Evolutionary conservation across 2,329 filamentous ascomycete species (phyloP).

Genomic region (Penicillium sp.): DNA sequence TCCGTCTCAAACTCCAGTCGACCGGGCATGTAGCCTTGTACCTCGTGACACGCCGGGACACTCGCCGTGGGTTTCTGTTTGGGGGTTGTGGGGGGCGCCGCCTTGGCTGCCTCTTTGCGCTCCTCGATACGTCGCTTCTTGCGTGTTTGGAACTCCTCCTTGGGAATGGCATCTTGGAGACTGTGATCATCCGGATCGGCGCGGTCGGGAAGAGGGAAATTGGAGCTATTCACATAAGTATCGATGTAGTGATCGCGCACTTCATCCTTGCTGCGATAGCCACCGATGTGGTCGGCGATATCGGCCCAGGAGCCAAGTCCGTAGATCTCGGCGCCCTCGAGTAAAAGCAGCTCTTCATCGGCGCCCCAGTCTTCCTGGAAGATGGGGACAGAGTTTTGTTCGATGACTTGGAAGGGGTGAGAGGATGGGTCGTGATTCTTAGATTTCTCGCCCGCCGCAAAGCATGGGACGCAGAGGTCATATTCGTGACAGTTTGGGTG

Average conservation of each 20-base stretch:
- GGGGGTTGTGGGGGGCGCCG: constrained; percentile 76
- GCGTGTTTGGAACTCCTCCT: constrained; percentile 87
- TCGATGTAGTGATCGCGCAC: constrained; percentile 91
- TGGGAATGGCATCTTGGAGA: constrained; percentile 74
- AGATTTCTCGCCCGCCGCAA: constrained; percentile 75
- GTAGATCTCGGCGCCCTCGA: constrained; percentile 95
- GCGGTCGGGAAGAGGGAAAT: constrained; percentile 82
- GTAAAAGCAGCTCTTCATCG: constrained; percentile 87
- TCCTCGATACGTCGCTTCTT: constrained; percentile 95
- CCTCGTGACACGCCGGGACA: constrained; percentile 94
- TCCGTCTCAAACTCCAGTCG: constrained; percentile 97
- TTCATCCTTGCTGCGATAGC: constrained; percentile 91
- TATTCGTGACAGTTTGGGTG: constrained; percentile 83
- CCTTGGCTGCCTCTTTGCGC: constrained; percentile 81
- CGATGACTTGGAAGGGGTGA: constrained; percentile 89
- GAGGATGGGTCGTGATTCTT: constrained; percentile 82
- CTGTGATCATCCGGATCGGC: constrained; percentile 80
- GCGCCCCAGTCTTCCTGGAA: constrained; percentile 95
- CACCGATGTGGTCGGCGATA: constrained; percentile 96
- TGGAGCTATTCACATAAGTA: constrained; percentile 78
- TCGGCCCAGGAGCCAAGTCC: constrained; percentile 96
- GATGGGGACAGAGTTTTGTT: constrained; percentile 97
- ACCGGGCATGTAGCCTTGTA: constrained; percentile 98
- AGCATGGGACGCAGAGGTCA: constrained; percentile 94
- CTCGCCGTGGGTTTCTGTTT: constrained; percentile 96